Conservation (phyloP, 257 asterid genomes). For the Solanum pinnatisectum region DNA sequence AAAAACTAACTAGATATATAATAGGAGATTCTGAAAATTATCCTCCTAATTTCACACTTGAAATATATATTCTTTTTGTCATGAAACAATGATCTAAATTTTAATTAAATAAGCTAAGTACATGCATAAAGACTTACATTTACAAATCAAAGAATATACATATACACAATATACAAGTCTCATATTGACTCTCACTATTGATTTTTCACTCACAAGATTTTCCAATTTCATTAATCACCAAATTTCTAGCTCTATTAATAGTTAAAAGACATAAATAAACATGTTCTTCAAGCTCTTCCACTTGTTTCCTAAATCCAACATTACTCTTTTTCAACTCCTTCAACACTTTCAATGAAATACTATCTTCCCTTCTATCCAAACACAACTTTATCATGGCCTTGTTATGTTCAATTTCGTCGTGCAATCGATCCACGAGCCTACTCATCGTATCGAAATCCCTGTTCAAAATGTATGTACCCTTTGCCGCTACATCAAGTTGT, state of each 20-base stretch:
- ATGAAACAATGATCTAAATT: too few relatives aligned
- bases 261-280: constrained; percentile 62
- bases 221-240: constrained; percentile 52
- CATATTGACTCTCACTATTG: background rate
- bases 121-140: background rate
- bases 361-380: constrained; percentile 32
- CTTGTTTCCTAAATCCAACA: constrained; percentile 45
- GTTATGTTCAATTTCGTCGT: constrained; percentile 65
- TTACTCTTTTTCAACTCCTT: constrained; percentile 49
- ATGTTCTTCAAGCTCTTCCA: constrained; percentile 71
- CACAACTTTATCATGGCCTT: constrained; percentile 47
- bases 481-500: constrained; percentile 76
- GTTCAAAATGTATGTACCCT: constrained; percentile 66
- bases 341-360: constrained; percentile 25
- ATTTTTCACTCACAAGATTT: background rate
- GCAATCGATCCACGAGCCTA: constrained; percentile 42
- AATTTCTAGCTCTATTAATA: constrained; percentile 56
- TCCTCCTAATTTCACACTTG: too few relatives aligned
- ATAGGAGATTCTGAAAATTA: too few relatives aligned
- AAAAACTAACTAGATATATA: too few relatives aligned
- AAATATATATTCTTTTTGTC: background rate
- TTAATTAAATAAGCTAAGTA: background rate
- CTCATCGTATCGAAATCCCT: constrained; percentile 81
- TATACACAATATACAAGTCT: background rate
- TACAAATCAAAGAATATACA: background rate